These are phyloP conservation scores for Microcyclospora pomicola DNA, from an alignment of 2,329 filamentous ascomycete genomes.

Conservation along the genomic window DNA sequence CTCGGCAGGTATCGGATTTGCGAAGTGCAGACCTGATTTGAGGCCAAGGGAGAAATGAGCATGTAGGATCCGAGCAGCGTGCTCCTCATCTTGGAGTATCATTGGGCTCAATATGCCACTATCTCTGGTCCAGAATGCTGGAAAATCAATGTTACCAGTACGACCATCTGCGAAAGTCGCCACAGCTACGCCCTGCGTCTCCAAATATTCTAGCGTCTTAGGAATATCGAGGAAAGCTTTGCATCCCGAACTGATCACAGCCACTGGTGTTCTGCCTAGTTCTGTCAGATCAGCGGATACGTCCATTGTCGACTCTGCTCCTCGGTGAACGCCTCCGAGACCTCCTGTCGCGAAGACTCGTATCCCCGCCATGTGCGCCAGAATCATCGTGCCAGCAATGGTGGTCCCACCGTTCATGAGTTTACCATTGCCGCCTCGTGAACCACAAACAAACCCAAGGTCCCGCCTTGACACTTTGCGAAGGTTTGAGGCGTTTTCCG, in stretches of 20 bases:
- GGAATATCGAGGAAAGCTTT: slow-evolving; percentile 94
- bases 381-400: slow-evolving; percentile 81
- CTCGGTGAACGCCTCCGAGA: slow-evolving; percentile 84
- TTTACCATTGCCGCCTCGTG: slow-evolving; percentile 53
- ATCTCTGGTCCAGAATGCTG: slow-evolving; percentile 82
- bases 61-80: slow-evolving; percentile 80
- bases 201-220: slow-evolving; percentile 68
- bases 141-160: slow-evolving; percentile 61
- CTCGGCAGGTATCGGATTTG: slow-evolving; percentile 69
- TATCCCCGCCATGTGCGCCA: slow-evolving; percentile 77
- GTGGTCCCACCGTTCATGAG: slow-evolving; percentile 81
- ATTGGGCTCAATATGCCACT: slow-evolving; percentile 70
- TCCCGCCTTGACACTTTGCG: slow-evolving; percentile 85
- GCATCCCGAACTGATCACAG: slow-evolving; percentile 79
- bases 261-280: slow-evolving; percentile 74
- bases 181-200: slow-evolving; percentile 64
- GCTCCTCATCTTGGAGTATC: slow-evolving; percentile 57
- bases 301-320: slow-evolving; percentile 75
- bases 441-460: slow-evolving; percentile 64
- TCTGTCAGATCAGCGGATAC: slow-evolving; percentile 92
- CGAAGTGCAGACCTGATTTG: slow-evolving; percentile 69
- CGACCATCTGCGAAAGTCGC: slow-evolving; percentile 81
- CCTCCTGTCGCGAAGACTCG: slow-evolving; percentile 89
- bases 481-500: slow-evolving; percentile 40
- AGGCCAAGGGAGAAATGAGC: slow-evolving; percentile 61